These are phyloP conservation scores for Thraustochytrium sp. DNA, from an alignment of 352 stramenopile genomes.

Conservation along the genomic window DNA sequence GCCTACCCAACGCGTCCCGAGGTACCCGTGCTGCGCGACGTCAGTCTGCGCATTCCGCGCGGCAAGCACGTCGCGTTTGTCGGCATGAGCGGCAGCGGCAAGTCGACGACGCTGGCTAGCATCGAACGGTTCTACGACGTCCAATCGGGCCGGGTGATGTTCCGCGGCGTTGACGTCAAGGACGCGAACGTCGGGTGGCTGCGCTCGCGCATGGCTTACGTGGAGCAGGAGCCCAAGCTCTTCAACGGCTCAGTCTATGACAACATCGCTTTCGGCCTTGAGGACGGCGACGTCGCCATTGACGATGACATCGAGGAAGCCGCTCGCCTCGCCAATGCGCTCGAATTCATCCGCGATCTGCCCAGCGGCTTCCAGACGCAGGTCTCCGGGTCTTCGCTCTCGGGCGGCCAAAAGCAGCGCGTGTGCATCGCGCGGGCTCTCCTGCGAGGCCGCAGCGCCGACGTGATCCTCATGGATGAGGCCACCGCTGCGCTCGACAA, in stretches of 20 bases:
- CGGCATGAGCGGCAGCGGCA: constrained; percentile 58
- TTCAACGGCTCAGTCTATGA: constrained; percentile 62
- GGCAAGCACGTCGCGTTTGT: constrained; percentile 50
- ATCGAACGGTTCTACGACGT: constrained; percentile 51
- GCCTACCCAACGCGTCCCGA: constrained; percentile 75
- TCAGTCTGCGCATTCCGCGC: constrained; percentile 49
- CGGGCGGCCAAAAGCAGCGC: constrained; percentile 79
- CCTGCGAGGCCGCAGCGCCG: constrained; percentile 56
- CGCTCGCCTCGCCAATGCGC: constrained; percentile 71
- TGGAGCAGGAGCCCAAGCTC: constrained; percentile 80
- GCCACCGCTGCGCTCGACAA: constrained; percentile 70
- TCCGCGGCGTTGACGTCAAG: constrained; percentile 44
- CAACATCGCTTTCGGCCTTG: constrained; percentile 51
- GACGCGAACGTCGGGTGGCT: constrained; percentile 52
- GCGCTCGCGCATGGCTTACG: constrained; percentile 65
- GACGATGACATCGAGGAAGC: constrained; percentile 39
- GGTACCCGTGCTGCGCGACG: constrained; percentile 62
- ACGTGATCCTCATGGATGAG: constrained; percentile 79
- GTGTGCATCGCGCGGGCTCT: constrained; percentile 72
- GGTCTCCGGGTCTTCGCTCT: constrained; percentile 67
- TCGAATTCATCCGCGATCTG: constrained; percentile 79
- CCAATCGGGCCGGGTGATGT: not conserved
- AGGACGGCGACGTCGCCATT: not conserved
- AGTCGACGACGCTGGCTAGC: constrained; percentile 49
- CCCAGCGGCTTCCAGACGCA: constrained; percentile 73